These are phyloP conservation scores for Pisolithus microcarpus DNA, from an alignment of 768 basidiomycete genomes.

Conservation along the genomic window DNA sequence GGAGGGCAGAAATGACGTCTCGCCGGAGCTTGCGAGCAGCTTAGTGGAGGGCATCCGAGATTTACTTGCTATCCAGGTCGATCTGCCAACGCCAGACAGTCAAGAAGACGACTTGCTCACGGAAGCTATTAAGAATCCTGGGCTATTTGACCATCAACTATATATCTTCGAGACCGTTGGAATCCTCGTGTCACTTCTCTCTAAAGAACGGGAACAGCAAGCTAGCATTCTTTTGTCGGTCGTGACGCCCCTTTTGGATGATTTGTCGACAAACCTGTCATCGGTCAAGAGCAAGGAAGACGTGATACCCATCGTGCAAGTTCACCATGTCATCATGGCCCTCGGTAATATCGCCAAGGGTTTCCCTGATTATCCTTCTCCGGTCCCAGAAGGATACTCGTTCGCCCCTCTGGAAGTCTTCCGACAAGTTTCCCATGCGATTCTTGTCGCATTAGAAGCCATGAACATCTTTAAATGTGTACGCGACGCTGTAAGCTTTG, in stretches of 20 bases:
- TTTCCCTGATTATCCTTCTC: slow-evolving; percentile 84
- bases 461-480: slow-evolving; percentile 85
- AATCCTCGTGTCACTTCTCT: slow-evolving; percentile 72
- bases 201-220: slow-evolving; percentile 59
- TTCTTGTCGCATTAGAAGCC: slow-evolving; percentile 78
- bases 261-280: slow-evolving; percentile 52
- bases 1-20: slow-evolving; percentile 72
- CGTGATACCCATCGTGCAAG: slow-evolving; percentile 70
- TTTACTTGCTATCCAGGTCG: slow-evolving; percentile 65
- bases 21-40: slow-evolving; percentile 57
- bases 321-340: slow-evolving; percentile 93
- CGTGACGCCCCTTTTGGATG: slow-evolving; percentile 75
- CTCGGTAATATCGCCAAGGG: slow-evolving; percentile 93
- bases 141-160: slow-evolving; percentile 80
- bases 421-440: slow-evolving; percentile 76
- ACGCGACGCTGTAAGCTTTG: slow-evolving; percentile 75
- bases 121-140: slow-evolving; percentile 70
- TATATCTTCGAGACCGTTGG: slow-evolving; percentile 94
- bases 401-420: slow-evolving; percentile 75
- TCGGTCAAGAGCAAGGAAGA: slow-evolving; percentile 55
- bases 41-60: slow-evolving; percentile 74
- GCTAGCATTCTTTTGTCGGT: slow-evolving; percentile 64
- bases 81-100: slow-evolving; percentile 72
- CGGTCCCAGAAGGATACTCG: slow-evolving; percentile 57
- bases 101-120: slow-evolving; percentile 65